Evolutionary conservation across 176 grass and related monocot genomes (phyloP), one percentile per base, ranked within the genome.

Genomic region (Oryza meridionalis): DNA sequence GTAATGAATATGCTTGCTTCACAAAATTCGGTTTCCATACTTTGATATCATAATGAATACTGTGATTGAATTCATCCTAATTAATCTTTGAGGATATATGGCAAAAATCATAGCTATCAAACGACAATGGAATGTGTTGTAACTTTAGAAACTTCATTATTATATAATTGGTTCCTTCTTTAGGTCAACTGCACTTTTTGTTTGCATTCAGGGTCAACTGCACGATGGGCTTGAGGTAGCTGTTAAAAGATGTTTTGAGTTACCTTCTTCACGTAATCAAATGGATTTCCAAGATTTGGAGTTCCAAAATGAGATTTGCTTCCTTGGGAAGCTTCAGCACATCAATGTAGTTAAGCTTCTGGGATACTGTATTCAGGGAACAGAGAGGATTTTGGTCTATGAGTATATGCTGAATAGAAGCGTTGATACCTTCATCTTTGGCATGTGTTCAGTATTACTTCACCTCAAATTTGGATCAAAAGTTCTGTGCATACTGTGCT

Each of bases 341-440:
- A 77, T 19, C 1, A 87, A 84, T 59, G 55, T 91, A 71, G 55
- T 84, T 14, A 80, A 66, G 11, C 70, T 91, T 67, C 29, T 87
- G 29, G 84, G 84, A 44, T 84, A 22, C 13, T 77, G 49, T 63
- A 64, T 65, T 59, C 42, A 86, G 17, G 62, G 49, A 83, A 21
- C 13, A 11, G 55, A 88, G 79, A 88, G 59, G 59, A 67, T 88
- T 51, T 70, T 88, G 58, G 69, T 88, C 55, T 88, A 79, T 65
- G 86, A 88, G 55, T 79, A 88, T 40, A 88, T 88, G 55, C 6
- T 32, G 16, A 84, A 73, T 40, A 67, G 81, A 84, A 84, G 86
- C 67, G 51, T 88, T 0, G 73, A 79, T 9, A 10, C 66, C 58
- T 71, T 84, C 44, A 63, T 88, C 12, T 78, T 44, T 32, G 81